Percentiles rank a stretch among this genome's conserved stretches.
Evolutionary conservation across 495 filamentous ascomycete genomes (phyloP).

Genomic region (Hypomontagnella submonticulosa): DNA sequence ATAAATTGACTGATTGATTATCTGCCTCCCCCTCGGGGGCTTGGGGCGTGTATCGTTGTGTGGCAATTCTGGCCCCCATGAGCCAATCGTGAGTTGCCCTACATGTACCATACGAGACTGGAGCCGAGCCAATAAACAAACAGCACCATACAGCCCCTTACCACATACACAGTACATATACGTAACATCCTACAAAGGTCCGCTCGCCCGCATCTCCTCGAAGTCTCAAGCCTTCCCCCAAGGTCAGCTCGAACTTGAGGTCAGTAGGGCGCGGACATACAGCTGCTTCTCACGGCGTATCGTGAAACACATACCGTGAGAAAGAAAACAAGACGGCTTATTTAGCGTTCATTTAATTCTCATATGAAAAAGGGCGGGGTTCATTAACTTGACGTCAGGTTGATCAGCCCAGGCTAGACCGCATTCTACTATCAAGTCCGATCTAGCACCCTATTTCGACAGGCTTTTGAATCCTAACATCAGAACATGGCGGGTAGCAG

Average conservation of each 20-base stretch:
- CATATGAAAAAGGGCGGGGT: constrained; percentile 2
- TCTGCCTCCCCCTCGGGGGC: constrained; percentile 12
- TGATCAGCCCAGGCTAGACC: constrained; percentile 24
- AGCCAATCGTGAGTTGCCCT: constrained; percentile 16
- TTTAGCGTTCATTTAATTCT: background rate
- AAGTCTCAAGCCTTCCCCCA: background rate
- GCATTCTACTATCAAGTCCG: constrained; percentile 20
- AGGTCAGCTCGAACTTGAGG: background rate
- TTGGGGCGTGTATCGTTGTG: constrained; percentile 11
- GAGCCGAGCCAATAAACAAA: constrained; percentile 6
- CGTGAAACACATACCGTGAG: background rate
- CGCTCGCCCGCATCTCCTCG: background rate
- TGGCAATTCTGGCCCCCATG: constrained; percentile 13
- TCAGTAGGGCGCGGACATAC: background rate
- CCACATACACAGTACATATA: background rate
- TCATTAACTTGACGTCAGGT: constrained; percentile 24
- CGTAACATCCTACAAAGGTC: background rate
- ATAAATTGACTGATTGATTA: constrained; percentile 12
- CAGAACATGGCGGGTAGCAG: constrained; percentile 1
- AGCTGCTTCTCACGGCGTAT: constrained; percentile 1
- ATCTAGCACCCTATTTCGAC: constrained; percentile 21
- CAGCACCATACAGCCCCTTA: background rate
- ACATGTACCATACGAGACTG: background rate
- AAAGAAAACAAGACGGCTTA: background rate
- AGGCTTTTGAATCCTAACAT: constrained; percentile 27